Conservation (phyloP, 2,329 filamentous ascomycete genomes). For the Massarina eburnea region DNA sequence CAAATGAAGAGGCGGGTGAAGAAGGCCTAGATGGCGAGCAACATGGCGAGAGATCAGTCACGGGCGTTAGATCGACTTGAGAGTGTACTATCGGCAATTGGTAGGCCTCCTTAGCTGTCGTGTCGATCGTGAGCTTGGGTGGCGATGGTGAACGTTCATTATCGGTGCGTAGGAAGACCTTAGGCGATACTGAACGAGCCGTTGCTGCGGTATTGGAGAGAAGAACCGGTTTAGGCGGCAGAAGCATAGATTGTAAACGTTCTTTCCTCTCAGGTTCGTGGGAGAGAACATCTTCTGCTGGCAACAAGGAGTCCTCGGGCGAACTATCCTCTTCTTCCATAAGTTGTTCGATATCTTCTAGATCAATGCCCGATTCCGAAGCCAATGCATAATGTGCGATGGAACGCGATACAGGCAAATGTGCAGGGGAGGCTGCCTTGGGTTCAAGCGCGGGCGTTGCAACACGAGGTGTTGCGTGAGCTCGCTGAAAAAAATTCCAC, state of each 20-base stretch:
- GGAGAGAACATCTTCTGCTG: constrained; percentile 16
- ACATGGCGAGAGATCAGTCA: constrained; percentile 37
- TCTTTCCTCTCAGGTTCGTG: constrained; percentile 28
- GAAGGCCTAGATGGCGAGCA: constrained; percentile 29
- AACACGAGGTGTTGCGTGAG: constrained; percentile 45
- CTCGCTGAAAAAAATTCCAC: constrained; percentile 63
- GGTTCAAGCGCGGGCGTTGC: constrained; percentile 37
- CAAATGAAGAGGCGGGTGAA: constrained; percentile 14
- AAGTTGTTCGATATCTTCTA: constrained; percentile 50
- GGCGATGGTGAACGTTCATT: constrained; percentile 1
- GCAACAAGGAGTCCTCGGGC: constrained; percentile 25
- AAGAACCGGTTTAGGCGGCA: constrained; percentile 41
- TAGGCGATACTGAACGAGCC: constrained; percentile 39
- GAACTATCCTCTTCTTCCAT: constrained; percentile 46
- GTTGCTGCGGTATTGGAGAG: constrained; percentile 25
- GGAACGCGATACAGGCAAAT: constrained; percentile 40
- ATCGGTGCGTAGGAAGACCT: constrained; percentile 34
- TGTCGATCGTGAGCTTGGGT: constrained; percentile 10
- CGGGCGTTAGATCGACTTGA: constrained; percentile 31
- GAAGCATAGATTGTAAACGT: constrained; percentile 41
- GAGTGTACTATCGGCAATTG: constrained; percentile 12
- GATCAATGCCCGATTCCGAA: constrained; percentile 46
- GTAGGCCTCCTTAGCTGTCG: neutral
- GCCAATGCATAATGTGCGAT: constrained; percentile 63
- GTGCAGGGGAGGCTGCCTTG: constrained; percentile 43